Evolutionary conservation across 495 filamentous ascomycete genomes (phyloP).

Genomic region (Xanthoparmelia taractica): DNA sequence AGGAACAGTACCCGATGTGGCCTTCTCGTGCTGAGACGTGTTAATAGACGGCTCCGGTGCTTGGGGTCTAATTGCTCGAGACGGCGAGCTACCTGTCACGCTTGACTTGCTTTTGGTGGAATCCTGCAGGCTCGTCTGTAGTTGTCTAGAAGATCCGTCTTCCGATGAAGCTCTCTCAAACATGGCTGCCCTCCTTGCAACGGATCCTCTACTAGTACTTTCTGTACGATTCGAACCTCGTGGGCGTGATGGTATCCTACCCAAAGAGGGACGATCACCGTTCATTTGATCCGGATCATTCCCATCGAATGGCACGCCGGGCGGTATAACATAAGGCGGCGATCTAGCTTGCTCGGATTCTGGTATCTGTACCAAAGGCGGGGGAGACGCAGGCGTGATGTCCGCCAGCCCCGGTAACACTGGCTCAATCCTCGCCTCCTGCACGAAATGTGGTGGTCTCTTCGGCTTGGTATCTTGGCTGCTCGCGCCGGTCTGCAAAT

Average conservation of each 20-base stretch:
- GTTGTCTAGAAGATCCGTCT: conserved; percentile 22
- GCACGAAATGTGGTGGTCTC: conserved; percentile 1
- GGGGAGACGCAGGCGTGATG: background rate
- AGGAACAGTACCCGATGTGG: conserved; percentile 10
- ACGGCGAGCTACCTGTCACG: conserved; percentile 11
- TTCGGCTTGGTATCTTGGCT: conserved; percentile 12
- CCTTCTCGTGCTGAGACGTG: background rate
- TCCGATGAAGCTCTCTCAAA: conserved; percentile 18
- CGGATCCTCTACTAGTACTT: conserved; percentile 15
- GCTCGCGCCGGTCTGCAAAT: conserved; percentile 5
- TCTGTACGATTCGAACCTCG: conserved; percentile 20
- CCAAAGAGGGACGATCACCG: conserved; percentile 8
- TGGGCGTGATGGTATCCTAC: conserved; percentile 11
- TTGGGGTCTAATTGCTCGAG: conserved; percentile 9
- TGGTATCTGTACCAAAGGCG: conserved; percentile 1
- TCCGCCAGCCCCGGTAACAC: background rate
- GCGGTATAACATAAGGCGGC: conserved; percentile 1
- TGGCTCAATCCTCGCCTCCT: conserved; percentile 6
- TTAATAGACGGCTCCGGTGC: background rate
- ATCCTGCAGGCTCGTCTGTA: conserved; percentile 17
- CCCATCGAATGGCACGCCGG: conserved; percentile 3
- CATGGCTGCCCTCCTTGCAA: conserved; percentile 24
- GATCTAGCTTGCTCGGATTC: background rate
- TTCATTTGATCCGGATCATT: conserved; percentile 4
- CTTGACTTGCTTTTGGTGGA: conserved; percentile 18